These are phyloP conservation scores for Boletus huronensis DNA, from an alignment of 768 basidiomycete genomes.

Conservation along the genomic window DNA sequence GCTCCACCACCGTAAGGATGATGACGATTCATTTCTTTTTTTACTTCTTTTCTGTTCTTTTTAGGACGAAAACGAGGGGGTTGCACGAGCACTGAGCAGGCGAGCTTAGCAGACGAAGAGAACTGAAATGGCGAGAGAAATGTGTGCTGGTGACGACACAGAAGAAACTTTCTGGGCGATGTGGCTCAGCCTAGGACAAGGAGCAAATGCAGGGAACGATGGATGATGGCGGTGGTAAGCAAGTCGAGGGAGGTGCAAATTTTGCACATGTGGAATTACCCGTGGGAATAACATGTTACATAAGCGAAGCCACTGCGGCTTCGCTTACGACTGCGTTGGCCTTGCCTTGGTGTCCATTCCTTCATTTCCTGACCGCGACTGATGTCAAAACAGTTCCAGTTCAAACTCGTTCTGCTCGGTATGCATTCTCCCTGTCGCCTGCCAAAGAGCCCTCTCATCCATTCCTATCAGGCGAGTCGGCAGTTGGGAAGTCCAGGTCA, in stretches of 20 bases:
- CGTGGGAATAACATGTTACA: constrained; percentile 29
- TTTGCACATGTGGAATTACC: constrained; percentile 27
- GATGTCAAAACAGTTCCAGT: constrained; percentile 93
- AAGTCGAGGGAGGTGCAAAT: constrained; percentile 24
- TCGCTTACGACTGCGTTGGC: not conserved
- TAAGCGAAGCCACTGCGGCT: constrained; percentile 15
- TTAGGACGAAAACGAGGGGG: constrained; percentile 22
- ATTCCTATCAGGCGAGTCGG: constrained; percentile 74
- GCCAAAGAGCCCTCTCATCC: constrained; percentile 4
- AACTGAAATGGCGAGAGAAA: constrained; percentile 17
- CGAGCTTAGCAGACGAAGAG: constrained; percentile 25
- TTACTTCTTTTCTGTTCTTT: constrained; percentile 26
- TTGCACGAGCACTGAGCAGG: constrained; percentile 25
- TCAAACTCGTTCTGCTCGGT: constrained; percentile 97
- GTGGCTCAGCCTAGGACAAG: constrained; percentile 25
- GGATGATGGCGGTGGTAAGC: constrained; percentile 39
- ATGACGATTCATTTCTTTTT: constrained; percentile 72
- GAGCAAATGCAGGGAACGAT: constrained; percentile 23
- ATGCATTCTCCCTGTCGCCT: constrained; percentile 5
- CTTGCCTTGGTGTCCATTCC: constrained; percentile 6
- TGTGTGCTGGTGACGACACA: constrained; percentile 15
- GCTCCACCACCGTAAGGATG: constrained; percentile 72
- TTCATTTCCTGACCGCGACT: constrained; percentile 30
- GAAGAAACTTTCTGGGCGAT: constrained; percentile 22
- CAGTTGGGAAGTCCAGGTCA: constrained; percentile 95